Conservation (phyloP, 345 rosid genomes). For the Cardamine chenopodiifolia region DNA sequence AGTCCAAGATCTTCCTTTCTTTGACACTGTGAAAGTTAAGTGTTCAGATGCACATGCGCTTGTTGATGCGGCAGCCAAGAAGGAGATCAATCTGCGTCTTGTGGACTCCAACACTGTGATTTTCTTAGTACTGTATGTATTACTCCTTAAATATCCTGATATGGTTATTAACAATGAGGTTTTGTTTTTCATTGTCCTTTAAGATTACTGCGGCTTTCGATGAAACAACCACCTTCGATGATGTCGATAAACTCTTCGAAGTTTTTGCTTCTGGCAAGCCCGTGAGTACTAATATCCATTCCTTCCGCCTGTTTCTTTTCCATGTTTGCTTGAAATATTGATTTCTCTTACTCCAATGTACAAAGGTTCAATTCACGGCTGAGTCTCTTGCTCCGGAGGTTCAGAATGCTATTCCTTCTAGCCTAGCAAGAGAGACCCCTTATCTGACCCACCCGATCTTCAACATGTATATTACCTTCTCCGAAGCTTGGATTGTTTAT, state of each 20-base stretch:
- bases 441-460: constrained; percentile 81
- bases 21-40: constrained; percentile 46
- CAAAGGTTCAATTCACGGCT: constrained; percentile 82
- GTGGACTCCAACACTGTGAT: constrained; percentile 21
- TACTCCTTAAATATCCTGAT: not conserved
- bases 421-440: constrained; percentile 67
- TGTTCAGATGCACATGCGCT: not conserved
- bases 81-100: constrained; percentile 4
- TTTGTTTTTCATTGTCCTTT: not conserved
- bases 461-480: constrained; percentile 63
- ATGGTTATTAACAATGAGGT: constrained; percentile 36
- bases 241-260: constrained; percentile 78
- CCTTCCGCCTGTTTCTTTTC: not conserved
- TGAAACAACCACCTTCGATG: constrained; percentile 94
- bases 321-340: not conserved
- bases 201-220: constrained; percentile 86
- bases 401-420: constrained; percentile 67
- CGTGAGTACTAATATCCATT: constrained; percentile 50
- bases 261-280: constrained; percentile 76
- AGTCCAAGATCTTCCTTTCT: constrained; percentile 81
- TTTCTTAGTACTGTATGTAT: not conserved
- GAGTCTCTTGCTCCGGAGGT: constrained; percentile 87
- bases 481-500: constrained; percentile 14
- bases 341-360: not conserved
- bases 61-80: not conserved